Conservation (phyloP, 306 rosid genomes). For the Medicago ruthenica region DNA sequence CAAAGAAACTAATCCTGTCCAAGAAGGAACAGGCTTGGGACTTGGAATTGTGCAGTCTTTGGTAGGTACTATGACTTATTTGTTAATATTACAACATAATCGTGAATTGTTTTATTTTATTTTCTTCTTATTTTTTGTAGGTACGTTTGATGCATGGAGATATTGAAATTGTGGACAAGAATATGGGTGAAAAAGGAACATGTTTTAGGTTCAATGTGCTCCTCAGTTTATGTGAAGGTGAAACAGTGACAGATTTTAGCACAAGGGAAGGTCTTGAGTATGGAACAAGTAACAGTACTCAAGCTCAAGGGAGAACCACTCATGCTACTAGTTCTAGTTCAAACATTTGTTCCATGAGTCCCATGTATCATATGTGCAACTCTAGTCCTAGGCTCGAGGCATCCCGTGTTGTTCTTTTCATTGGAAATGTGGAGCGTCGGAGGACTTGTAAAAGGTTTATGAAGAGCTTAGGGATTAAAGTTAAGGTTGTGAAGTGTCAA, state of each 20-base stretch:
- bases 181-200: conserved; percentile 63
- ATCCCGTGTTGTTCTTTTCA: conserved; percentile 50
- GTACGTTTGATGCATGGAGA: conserved; percentile 84
- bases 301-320: conserved; percentile 17
- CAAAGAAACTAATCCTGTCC: conserved; percentile 62
- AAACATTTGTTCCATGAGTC: conserved; percentile 42
- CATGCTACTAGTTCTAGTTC: conserved; percentile 43
- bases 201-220: conserved; percentile 73
- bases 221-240: conserved; percentile 46
- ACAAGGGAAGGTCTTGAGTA: conserved; percentile 38
- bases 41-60: conserved; percentile 86
- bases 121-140: conserved; percentile 28
- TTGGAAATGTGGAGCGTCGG: conserved; percentile 20
- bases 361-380: conserved; percentile 33
- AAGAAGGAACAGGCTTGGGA: conserved; percentile 86
- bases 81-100: background rate
- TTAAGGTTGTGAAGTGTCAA: conserved; percentile 32
- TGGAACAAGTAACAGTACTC: conserved; percentile 28
- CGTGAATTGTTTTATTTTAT: background rate
- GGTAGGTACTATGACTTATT: conserved; percentile 48
- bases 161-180: conserved; percentile 67
- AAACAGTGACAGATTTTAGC: conserved; percentile 3
- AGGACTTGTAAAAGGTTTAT: conserved; percentile 39
- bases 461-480: conserved; percentile 46
- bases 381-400: conserved; percentile 49